A percentile compares a stretch with the other conserved stretches of the same genome.
Conservation (phyloP, 2,329 filamentous ascomycete genomes). For the Blumeria graminis region DNA sequence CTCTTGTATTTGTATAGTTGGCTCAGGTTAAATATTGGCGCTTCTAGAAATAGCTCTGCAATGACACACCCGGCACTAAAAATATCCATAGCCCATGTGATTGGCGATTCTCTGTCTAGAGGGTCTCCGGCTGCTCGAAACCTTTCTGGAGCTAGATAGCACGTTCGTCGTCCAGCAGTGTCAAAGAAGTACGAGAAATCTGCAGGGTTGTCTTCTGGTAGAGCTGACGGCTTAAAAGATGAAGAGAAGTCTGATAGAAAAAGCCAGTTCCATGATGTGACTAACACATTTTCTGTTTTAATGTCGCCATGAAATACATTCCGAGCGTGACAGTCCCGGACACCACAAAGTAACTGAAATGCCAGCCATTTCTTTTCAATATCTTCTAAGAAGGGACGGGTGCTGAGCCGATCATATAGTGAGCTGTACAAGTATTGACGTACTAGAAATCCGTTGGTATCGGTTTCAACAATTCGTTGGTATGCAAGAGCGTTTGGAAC, state of each 20-base stretch:
- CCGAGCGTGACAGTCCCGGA: constrained; percentile 73
- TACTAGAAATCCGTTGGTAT: constrained; percentile 75
- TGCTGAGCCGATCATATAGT: constrained; percentile 89
- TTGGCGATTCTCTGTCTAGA: constrained; percentile 34
- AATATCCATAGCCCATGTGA: constrained; percentile 93
- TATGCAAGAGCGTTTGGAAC: constrained; percentile 82
- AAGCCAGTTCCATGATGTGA: constrained; percentile 98
- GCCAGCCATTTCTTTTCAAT: constrained; percentile 98
- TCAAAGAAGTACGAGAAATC: constrained; percentile 98
- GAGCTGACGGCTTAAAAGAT: constrained; percentile 75
- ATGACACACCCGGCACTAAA: constrained; percentile 96
- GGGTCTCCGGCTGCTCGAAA: constrained; percentile 53
- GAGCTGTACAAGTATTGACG: constrained; percentile 93
- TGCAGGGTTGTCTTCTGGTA: constrained; percentile 89
- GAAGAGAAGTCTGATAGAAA: constrained; percentile 96
- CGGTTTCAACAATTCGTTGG: constrained; percentile 75
- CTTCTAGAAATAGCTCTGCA: constrained; percentile 82
- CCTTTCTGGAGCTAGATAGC: constrained; percentile 83
- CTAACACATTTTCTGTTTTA: constrained; percentile 89
- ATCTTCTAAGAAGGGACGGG: constrained; percentile 82
- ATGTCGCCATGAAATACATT: constrained; percentile 94
- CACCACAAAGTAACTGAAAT: constrained; percentile 77
- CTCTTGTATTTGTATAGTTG: constrained; percentile 87
- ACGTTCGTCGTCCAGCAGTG: constrained; percentile 70
- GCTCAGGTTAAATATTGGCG: constrained; percentile 90